phyloP scores from a whole-genome alignment of 306 rosid genomes.

The Corylus heterophylla region DNA sequence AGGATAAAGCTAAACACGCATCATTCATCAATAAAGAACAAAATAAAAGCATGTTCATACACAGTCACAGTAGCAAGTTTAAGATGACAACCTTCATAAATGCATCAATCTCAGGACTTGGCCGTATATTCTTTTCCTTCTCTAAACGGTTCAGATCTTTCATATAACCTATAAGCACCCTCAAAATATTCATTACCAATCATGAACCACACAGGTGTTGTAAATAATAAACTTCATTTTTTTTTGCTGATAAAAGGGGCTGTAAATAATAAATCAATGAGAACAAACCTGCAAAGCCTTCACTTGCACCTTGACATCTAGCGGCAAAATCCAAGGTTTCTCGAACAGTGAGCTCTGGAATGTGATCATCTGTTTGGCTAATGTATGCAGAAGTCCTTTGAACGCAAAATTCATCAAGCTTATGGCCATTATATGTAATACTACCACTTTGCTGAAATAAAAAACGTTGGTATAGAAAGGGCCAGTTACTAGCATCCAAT shows the following conservation, averaged over 20 bases:
- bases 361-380: slow-evolving; percentile 86
- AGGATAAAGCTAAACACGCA: not conserved
- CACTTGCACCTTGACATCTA: slow-evolving; percentile 87
- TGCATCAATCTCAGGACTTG: slow-evolving; percentile 82
- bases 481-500: not conserved
- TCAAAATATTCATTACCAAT: not conserved
- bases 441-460: slow-evolving; percentile 58
- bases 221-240: no score
- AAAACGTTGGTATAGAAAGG: not conserved
- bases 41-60: slow-evolving; percentile 3
- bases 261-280: not conserved
- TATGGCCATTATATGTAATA: slow-evolving; percentile 72
- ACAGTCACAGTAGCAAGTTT: not conserved
- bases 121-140: slow-evolving; percentile 59
- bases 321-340: slow-evolving; percentile 94
- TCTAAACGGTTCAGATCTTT: slow-evolving; percentile 50
- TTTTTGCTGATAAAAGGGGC: no score
- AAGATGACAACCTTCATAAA: slow-evolving; percentile 74
- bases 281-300: slow-evolving; percentile 65
- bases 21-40: not conserved
- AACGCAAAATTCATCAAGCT: slow-evolving; percentile 61
- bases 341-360: slow-evolving; percentile 79
- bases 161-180: slow-evolving; percentile 42
- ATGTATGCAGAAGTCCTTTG: slow-evolving; percentile 86
- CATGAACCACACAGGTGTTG: not conserved